A percentile compares a stretch with the other conserved stretches of the same genome.
Evolutionary conservation across 345 rosid species (phyloP).

Genomic region (Ailanthus altissimus): DNA sequence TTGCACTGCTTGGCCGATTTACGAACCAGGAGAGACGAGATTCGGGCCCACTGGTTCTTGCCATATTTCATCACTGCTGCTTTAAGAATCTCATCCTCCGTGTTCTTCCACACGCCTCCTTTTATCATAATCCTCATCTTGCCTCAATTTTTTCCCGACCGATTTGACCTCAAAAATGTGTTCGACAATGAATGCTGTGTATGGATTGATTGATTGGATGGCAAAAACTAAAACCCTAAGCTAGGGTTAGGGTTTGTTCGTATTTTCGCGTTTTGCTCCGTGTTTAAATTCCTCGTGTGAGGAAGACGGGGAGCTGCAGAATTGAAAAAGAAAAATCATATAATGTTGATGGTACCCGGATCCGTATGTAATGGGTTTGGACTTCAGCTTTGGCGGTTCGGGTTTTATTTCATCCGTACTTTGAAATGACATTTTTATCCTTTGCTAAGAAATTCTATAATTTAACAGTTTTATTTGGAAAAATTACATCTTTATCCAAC

Average conservation of each 20-base stretch:
- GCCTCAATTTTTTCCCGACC: neutral
- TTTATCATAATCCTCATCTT: slow-evolving; percentile 99
- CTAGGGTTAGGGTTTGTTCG: slow-evolving; percentile 11
- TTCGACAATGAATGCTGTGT: neutral
- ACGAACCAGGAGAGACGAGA: slow-evolving; percentile 95
- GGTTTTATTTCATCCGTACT: neutral
- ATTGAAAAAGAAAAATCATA: neutral
- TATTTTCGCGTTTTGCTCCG: neutral
- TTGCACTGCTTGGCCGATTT: slow-evolving; percentile 99
- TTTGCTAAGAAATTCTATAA: too few species aligned
- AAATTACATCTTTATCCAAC: too few species aligned
- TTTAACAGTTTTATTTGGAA: too few species aligned
- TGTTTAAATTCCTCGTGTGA: neutral
- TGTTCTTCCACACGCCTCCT: slow-evolving; percentile 99
- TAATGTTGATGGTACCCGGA: neutral
- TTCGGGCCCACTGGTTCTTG: slow-evolving; percentile 98
- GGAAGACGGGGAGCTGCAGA: neutral
- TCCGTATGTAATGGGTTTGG: neutral
- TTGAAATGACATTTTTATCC: too few species aligned
- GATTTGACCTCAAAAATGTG: neutral
- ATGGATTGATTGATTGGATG: neutral
- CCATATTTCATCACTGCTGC: slow-evolving; percentile 99
- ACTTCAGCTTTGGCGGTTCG: neutral
- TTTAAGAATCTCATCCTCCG: slow-evolving; percentile 98
- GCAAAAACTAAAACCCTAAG: slow-evolving; percentile 10